phyloP scores from a whole-genome alignment of 2,329 filamentous ascomycete species.

The Beauveria caledonica region DNA sequence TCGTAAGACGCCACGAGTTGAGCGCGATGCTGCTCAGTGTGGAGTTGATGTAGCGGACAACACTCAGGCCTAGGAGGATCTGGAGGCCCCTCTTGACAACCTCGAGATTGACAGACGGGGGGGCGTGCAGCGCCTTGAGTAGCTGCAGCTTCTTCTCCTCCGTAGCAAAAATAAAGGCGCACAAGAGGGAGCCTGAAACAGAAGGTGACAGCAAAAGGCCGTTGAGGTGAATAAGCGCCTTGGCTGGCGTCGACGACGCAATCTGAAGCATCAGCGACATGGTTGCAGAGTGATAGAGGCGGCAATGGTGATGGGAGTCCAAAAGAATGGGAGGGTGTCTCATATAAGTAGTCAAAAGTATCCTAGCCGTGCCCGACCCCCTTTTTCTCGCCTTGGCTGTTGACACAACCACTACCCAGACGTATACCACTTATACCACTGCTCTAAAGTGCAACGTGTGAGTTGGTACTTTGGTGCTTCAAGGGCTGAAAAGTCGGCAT shows the following conservation, averaged over 20 bases:
- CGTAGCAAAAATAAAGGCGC: background rate
- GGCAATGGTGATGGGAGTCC: background rate
- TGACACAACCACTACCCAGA: no score
- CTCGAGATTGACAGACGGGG: background rate
- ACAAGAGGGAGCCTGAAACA: background rate
- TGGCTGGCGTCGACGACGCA: background rate
- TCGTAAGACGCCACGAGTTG: constrained; percentile 22
- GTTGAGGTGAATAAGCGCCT: background rate
- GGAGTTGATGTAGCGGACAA: background rate
- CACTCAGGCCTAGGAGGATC: background rate
- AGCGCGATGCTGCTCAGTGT: background rate
- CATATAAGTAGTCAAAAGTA: background rate
- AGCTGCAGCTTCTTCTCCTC: background rate
- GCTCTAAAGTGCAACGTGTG: no score
- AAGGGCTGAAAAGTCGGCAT: no score
- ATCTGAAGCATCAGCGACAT: background rate
- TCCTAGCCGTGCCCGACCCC: no score
- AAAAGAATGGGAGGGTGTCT: background rate
- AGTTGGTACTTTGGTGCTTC: no score
- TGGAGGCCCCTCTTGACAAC: background rate
- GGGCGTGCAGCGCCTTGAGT: background rate
- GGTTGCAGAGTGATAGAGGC: background rate
- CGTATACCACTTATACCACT: no score
- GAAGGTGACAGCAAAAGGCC: background rate
- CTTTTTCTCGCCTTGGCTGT: no score